Base-by-base conservation (phyloP, 306 rosid species). In the Vachellia collinsii region DNA sequence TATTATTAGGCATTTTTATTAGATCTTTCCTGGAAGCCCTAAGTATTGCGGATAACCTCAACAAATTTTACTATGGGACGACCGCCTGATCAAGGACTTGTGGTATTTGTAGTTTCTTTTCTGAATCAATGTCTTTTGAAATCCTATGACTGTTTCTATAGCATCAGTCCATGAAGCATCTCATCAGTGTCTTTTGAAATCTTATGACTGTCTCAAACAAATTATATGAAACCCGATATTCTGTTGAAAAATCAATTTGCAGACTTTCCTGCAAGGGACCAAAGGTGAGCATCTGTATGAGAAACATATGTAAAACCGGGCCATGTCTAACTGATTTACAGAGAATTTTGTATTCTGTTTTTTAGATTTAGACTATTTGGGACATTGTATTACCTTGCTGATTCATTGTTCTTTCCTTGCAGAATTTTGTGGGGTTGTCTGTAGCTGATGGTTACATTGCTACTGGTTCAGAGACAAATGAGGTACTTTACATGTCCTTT, bases 351-450 rank as follows among this genome's bases (percentile, higher is more conserved):
- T 19, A 39, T n/a, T 38, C 54, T 19, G 43, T 48, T 46, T n/a
- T n/a, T n/a, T n/a, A n/a, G n/a, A n/a, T n/a, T 37, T 48, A 72
- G 29, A 11, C 65, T 10, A 46, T 23, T 19, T n/a, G 50, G 75
- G 14, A 47, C 43, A 22, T 38, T 38, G 39, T 63, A 44, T 20
- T 39, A 50, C 43, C 77, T 75, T 73, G 54, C 79, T 88, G 83
- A 85, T 69, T 38, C 44, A 41, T 79, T 75, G 67, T 82, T 65
- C 72, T 41, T 76, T 83, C 80, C 77, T 80, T 81, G 87, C 94
- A 96, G 99, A 96, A 96, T 86, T 96, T 96, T 19, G 99, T 96
- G 79, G 99, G 99, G 22, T 85, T 96, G 83, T 92, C 99, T 34
- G 97, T 92, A 68, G 87, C 90, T 34, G 97, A 96, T 83, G 98